Evolutionary conservation across 129 eudicot genomes (phyloP).

Genomic region (Helianthus tuberosus): DNA sequence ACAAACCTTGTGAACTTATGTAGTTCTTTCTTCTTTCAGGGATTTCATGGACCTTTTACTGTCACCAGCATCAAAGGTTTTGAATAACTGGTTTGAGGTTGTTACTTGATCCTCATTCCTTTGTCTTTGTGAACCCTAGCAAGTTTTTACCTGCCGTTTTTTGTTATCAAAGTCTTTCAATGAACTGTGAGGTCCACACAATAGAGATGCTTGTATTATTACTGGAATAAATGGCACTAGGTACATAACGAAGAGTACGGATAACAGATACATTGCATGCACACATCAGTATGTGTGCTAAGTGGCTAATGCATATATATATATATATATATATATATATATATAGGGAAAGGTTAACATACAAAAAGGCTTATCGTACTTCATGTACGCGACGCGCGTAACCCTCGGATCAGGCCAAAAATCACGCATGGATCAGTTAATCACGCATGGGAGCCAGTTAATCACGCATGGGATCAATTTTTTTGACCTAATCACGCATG

Average conservation of each 20-base stretch:
- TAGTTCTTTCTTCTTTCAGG: conserved; percentile 51
- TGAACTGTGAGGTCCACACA: background rate
- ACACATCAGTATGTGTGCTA: background rate
- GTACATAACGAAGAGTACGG: background rate
- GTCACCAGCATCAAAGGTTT: conserved; percentile 94
- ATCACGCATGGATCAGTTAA: too few species aligned
- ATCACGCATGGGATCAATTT: too few species aligned
- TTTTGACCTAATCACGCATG: too few species aligned
- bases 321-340: conserved; percentile 10
- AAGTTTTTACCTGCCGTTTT: too few species aligned
- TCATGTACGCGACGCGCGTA: too few species aligned
- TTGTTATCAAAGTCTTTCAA: background rate
- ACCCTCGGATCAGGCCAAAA: too few species aligned
- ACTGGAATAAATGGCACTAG: conserved; percentile 11
- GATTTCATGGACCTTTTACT: conserved; percentile 89
- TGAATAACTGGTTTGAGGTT: conserved; percentile 99
- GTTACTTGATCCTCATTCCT: conserved; percentile 28
- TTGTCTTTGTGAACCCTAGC: conserved; percentile 1
- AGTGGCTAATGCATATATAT: conserved; percentile 7
- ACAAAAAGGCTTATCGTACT: too few species aligned
- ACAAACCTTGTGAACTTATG: conserved; percentile 15
- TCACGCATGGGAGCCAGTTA: too few species aligned
- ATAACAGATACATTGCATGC: conserved; percentile 9
- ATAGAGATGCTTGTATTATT: conserved; percentile 1
- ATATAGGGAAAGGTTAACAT: too few species aligned